phyloP scores from a whole-genome alignment of 78 protist species.

The Planoprotostelium fungivorum region DNA sequence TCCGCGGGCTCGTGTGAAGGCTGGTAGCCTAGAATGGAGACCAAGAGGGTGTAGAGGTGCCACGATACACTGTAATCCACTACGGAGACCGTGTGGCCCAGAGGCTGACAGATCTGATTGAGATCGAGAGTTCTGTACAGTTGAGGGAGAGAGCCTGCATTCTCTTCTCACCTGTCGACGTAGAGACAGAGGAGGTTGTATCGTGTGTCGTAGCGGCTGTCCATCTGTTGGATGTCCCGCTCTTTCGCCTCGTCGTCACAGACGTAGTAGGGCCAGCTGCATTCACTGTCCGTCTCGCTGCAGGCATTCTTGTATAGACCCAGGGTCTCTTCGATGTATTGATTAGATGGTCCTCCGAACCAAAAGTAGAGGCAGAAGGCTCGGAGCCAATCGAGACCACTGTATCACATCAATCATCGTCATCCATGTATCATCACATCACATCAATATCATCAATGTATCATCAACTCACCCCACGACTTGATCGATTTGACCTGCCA shows the following conservation, averaged over 20 bases:
- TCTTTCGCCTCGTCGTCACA: neutral
- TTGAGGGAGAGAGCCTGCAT: neutral
- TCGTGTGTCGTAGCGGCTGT: neutral
- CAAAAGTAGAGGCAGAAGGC: constrained; percentile 37
- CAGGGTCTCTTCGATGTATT: neutral
- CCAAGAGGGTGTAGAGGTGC: constrained; percentile 18
- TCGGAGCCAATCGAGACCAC: constrained; percentile 34
- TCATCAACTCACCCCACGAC: constrained; percentile 5
- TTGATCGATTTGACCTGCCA: constrained; percentile 29
- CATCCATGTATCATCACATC: neutral
- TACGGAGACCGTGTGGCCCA: neutral
- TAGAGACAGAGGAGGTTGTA: neutral
- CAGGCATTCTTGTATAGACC: no score
- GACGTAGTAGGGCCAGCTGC: no score
- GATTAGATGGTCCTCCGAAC: constrained; percentile 17
- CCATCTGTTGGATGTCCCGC: neutral
- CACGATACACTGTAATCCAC: constrained; percentile 34
- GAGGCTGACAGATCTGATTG: neutral
- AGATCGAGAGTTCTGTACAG: neutral
- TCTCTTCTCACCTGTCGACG: neutral
- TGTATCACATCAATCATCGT: neutral
- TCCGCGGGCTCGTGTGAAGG: neutral
- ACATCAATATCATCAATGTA: neutral
- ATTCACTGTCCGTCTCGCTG: no score
- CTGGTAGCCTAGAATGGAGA: constrained; percentile 9